Percentiles rank a stretch among this genome's conserved stretches.
phyloP scores from a whole-genome alignment of 257 asterid species.

The Penstemon barbatus region DNA sequence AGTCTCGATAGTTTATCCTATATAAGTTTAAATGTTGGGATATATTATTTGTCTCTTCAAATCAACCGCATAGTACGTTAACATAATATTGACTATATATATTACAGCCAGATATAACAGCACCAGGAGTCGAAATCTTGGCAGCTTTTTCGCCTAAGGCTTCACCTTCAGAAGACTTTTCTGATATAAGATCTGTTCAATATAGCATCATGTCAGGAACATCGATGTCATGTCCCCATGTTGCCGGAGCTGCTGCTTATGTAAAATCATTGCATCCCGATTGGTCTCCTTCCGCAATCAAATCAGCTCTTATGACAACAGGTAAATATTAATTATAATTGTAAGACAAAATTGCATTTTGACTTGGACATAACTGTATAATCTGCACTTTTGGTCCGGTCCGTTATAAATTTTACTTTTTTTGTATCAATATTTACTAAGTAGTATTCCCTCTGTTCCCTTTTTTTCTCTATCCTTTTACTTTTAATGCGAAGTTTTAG shows the following conservation, averaged over 20 bases:
- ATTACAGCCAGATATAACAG: slow-evolving; percentile 29
- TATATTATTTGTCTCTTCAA: no score
- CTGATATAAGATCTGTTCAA: slow-evolving; percentile 21
- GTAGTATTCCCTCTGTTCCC: no score
- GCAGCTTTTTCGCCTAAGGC: slow-evolving; percentile 23
- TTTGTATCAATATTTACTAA: no score
- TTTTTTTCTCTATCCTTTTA: no score
- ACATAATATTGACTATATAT: not conserved
- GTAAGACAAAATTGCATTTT: no score
- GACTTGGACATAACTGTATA: no score
- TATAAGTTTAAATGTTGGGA: no score
- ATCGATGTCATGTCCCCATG: slow-evolving; percentile 37
- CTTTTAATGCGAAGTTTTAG: no score
- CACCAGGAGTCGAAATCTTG: slow-evolving; percentile 29
- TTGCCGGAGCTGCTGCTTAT: slow-evolving; percentile 34
- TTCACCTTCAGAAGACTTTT: not conserved
- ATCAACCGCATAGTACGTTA: not conserved
- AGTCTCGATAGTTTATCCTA: no score
- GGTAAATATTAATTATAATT: not conserved
- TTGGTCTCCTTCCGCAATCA: slow-evolving; percentile 32
- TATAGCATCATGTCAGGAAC: slow-evolving; percentile 27
- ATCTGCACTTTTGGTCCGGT: no score
- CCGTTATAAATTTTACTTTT: no score
- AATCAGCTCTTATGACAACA: slow-evolving; percentile 32
- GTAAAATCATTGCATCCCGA: slow-evolving; percentile 28